These are phyloP conservation scores for Cladosporium austrohemisphaericum DNA, from an alignment of 2,329 filamentous ascomycete species.

Conservation along the genomic window DNA sequence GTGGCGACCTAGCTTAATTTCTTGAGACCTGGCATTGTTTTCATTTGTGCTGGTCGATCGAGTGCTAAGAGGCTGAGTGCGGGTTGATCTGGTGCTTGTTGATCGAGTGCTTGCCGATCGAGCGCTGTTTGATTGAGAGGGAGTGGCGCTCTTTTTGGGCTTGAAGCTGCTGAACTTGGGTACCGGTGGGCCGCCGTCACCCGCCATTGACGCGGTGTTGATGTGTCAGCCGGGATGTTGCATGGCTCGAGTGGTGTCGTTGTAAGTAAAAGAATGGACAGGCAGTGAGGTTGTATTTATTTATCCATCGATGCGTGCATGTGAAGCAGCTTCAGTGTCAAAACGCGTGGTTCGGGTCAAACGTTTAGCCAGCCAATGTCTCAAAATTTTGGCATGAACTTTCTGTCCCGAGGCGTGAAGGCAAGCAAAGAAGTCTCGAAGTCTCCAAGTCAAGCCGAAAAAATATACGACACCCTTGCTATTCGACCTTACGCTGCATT, in stretches of 20 bases:
- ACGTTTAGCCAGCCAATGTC: neutral
- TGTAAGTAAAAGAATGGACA: neutral
- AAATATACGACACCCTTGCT: neutral
- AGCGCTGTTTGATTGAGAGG: constrained; percentile 13
- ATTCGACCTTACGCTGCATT: neutral
- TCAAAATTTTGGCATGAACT: constrained; percentile 5
- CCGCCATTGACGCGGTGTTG: constrained; percentile 6
- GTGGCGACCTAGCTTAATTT: constrained; percentile 7
- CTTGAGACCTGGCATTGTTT: neutral
- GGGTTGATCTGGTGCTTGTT: neutral
- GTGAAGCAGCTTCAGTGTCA: neutral
- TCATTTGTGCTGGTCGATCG: no score
- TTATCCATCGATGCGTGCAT: neutral
- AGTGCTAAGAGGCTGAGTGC: no score
- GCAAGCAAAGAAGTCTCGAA: neutral
- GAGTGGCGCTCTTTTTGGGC: constrained; percentile 38
- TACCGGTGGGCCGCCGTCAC: constrained; percentile 36
- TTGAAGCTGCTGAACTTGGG: constrained; percentile 76
- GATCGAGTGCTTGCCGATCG: constrained; percentile 17
- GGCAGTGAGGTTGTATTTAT: no score
- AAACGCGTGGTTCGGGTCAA: constrained; percentile 10
- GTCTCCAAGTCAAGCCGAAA: neutral
- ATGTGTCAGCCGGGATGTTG: no score
- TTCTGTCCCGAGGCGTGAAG: constrained; percentile 1
- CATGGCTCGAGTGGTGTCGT: constrained; percentile 1